A percentile compares a stretch with the other conserved stretches of the same genome.
Conservation (phyloP, 2,329 filamentous ascomycete genomes). For the Aspergillus clavatus region DNA sequence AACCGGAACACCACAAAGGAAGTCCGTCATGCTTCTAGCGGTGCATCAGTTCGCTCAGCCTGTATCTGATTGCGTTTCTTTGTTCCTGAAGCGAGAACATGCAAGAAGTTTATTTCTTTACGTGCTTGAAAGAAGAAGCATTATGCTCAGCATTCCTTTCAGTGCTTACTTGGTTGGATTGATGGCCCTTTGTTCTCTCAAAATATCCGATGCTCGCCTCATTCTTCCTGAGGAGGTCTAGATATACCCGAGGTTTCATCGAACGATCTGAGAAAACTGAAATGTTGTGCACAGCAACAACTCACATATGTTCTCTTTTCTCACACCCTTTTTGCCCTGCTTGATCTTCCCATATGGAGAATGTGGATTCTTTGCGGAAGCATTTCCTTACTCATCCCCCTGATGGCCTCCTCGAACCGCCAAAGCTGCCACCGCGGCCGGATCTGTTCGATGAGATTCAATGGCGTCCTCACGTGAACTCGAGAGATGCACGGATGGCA, state of each 20-base stretch:
- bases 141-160: no score
- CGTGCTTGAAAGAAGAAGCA: no score
- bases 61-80: no score
- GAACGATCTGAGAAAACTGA: background rate
- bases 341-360: background rate
- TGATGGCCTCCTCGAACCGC: constrained; percentile 2
- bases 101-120: no score
- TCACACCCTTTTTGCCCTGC: background rate
- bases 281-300: background rate
- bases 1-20: no score
- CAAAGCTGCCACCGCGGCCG: constrained; percentile 22
- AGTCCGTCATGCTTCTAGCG: no score
- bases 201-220: background rate
- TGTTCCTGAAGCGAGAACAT: no score
- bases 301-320: background rate
- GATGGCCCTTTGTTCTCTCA: no score
- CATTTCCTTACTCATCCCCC: background rate
- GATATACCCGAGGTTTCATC: background rate
- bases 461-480: constrained; percentile 21
- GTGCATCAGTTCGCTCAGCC: no score
- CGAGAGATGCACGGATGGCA: constrained; percentile 22
- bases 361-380: background rate
- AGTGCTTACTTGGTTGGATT: no score
- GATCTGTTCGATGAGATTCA: constrained; percentile 24
- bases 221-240: background rate